Evolutionary conservation across 768 basidiomycete genomes (phyloP), one percentile per base, ranked within the genome.

Genomic region (Hericium rajendrae): DNA sequence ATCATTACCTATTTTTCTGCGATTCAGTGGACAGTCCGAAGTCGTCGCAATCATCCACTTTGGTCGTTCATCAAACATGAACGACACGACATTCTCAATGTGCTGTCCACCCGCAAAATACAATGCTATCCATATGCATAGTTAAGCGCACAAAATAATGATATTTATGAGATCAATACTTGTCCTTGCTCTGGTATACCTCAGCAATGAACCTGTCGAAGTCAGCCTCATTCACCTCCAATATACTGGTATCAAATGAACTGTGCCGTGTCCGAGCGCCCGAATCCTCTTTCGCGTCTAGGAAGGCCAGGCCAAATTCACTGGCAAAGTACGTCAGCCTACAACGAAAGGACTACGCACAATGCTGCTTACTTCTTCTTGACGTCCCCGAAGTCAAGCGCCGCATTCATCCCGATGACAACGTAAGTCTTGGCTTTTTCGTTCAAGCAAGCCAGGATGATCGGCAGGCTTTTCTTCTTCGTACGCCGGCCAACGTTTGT

Each of bases 341-440:
- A 40, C 18, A 2, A 13, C 39, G 5, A 11, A 3, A 9, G n/a
- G n/a, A 5, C 3, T 22, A 37, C n/a, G 57, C 88, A 10, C 32
- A 32, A 9, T 4, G 32, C 32, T 32, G 32, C 32, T 56, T 66
- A 94, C 94, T 95, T 98, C 74, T 88, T 95, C 61, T 85, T 79
- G 2, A 94, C 84, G 62, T 97, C 91, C 2, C 88, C 94, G 67
- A 88, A 89, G 62, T 97, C 91, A 22, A 89, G 76, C 18, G 94
- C 88, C 18, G 90, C 94, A 66, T 88, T 94, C 32, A 97, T 82
- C 61, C 97, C 97, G 2, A 97, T 93, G 11, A 98, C 85, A 60
- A 93, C 78, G 67, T 91, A 98, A 24, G 82, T 84, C 20, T 79
- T 81, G 40, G 77, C 79, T 56, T 74, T 75, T 75, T 98, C 94